Base-by-base conservation (phyloP, 495 filamentous ascomycete genomes). In the Neurospora sp. region DNA sequence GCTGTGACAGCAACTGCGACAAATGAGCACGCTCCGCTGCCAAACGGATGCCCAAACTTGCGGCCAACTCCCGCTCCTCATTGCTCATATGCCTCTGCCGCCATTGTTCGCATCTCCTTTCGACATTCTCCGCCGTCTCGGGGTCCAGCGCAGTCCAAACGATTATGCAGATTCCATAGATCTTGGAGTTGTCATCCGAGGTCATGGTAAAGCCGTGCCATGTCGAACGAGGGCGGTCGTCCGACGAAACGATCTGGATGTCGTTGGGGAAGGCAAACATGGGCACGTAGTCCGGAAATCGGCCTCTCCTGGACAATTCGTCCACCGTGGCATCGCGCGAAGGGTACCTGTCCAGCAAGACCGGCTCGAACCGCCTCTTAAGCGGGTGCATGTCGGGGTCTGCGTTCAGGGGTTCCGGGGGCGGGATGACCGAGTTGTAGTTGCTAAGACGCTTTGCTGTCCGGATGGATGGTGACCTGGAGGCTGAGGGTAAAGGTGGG, bases 191-290 rank as follows among this genome's bases (percentile, higher is more conserved):
- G 79, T 98, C 96, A 41, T 91, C 90, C 53, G 90, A 92, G 4
- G 96, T 99, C 96, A 99, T 98, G 72, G 93, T 94, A 79, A 98
- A 99, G 53, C 96, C 96, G 84, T 99, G 96, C 96, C 96, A 99
- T 27, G 95, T 97, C 59, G 96, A 92, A 71, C 94, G 86, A 2
- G 96, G 96, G 73, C 93, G 87, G 78, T 98, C 94, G 78, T 99
- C 96, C 2, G 93, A 93, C 9, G 96, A 97, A 8, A 98, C 92
- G 70, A 99, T 95, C 72, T 93, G 93, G 76, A 99, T 93, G 81
- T 99, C 96, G 80, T 99, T 97, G 38, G 96, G 96, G 77, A 98
- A 99, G 27, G 96, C 94, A 77, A 98, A 99, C 96, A 99, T 98
- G 37, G 96, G 96, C 44, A 99, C 93, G 76, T 97, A 98, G 78